phyloP scores from a whole-genome alignment of 257 asterid species.

The Apocynum venetum region DNA sequence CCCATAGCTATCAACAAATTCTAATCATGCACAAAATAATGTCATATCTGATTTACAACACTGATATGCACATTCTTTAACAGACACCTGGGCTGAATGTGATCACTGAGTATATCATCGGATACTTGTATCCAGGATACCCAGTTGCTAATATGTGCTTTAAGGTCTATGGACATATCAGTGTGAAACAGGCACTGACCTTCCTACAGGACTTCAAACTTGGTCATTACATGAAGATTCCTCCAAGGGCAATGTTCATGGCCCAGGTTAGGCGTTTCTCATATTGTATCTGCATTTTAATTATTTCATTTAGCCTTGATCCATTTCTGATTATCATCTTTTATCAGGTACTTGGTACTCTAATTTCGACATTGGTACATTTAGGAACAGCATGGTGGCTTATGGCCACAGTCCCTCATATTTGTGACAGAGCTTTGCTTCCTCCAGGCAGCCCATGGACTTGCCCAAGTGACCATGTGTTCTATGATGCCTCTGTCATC shows the following conservation, averaged over 20 bases:
- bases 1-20: neutral
- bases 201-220: conserved; percentile 93
- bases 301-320: conserved; percentile 3
- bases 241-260: conserved; percentile 95
- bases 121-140: conserved; percentile 95
- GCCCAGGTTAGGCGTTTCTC: conserved; percentile 58
- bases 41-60: neutral
- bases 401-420: conserved; percentile 70
- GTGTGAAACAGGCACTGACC: conserved; percentile 81
- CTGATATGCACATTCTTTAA: conserved; percentile 11
- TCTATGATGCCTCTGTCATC: conserved; percentile 77
- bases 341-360: conserved; percentile 68
- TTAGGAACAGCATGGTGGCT: conserved; percentile 98
- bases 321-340: neutral
- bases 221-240: conserved; percentile 95
- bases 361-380: conserved; percentile 66
- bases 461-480: conserved; percentile 82
- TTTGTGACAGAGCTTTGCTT: conserved; percentile 61
- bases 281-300: neutral
- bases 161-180: conserved; percentile 87
- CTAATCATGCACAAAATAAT: neutral
- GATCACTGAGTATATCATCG: conserved; percentile 89
- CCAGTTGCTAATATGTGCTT: conserved; percentile 99
- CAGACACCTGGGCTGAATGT: conserved; percentile 90
- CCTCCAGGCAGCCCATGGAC: conserved; percentile 88